Base-by-base conservation (phyloP, 345 rosid genomes). In the Punica granatum region DNA sequence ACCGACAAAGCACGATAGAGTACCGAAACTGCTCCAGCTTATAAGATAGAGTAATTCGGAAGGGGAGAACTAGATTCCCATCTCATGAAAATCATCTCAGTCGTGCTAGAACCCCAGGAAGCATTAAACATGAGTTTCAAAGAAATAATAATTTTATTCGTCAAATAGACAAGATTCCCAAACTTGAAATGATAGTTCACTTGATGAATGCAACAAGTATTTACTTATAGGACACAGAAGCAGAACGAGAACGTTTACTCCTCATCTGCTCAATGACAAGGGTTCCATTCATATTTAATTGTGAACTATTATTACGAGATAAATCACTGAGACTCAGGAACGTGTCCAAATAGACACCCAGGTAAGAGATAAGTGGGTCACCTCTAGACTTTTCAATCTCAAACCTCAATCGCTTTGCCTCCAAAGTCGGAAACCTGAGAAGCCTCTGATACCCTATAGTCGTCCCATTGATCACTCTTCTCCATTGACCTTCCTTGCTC, bases 361-460 rank as follows among this genome's bases (percentile, higher is more conserved):
- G 11, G 65, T 76, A 82, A 26, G 96, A 83, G 69, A 93, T 77
- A 23, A 90, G 90, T 0, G 98, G 97, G n/a, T 84, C 92, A 3
- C 80, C 82, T n/a, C 96, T 78, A 12, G 88, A 82, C 72, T 76
- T 69, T 62, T 80, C 86, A 30, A 89, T 73, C 7, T 86, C 96
- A 32, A 93, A 76, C 76, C 85, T 89, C 70, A 89, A 67, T 61
- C 66, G 78, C 78, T 44, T 77, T 21, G 92, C 70, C 69, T 76
- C 15, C 33, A 80, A 85, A 0, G 68, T 77, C 1, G 80, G 85
- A 64, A 93, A 90, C 64, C 35, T 80, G 74, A 93, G 35, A 46
- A 89, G 80, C 77, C 94, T 83, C 60, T 82, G 79, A 72, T 83
- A 79, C 64, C 98, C 98, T 14, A 90, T 86, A 0, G 98, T 93